Percentiles rank a stretch among this genome's conserved stretches.
Evolutionary conservation across 441 rosid genomes (phyloP).

Genomic region (Hypseocharis bilobata): DNA sequence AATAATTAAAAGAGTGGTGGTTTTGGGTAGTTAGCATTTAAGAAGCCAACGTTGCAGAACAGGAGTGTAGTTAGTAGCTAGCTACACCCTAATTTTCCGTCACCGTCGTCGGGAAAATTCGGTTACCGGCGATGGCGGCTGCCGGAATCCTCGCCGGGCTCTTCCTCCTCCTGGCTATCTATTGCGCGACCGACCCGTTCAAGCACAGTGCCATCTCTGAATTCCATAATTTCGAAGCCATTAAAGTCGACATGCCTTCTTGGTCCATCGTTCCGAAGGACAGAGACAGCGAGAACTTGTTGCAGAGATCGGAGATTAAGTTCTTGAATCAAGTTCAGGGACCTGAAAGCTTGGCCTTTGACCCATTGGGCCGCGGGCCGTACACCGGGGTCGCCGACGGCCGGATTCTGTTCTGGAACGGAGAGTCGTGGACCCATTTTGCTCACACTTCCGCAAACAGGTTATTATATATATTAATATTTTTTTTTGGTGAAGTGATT

Average conservation of each 20-base stretch:
- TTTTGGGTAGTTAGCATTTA: too few species aligned
- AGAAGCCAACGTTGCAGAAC: too few species aligned
- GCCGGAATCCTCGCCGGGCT: conserved; percentile 29
- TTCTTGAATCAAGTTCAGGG: conserved; percentile 71
- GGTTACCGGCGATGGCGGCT: conserved; percentile 24
- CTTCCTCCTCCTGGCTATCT: conserved; percentile 48
- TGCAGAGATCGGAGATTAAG: conserved; percentile 65
- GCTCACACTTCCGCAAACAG: conserved; percentile 67
- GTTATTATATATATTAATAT: conserved; percentile 22
- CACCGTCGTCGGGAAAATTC: not conserved
- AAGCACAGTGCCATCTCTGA: conserved; percentile 54
- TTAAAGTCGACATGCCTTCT: conserved; percentile 35
- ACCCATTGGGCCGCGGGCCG: conserved; percentile 77
- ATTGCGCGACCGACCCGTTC: conserved; percentile 68
- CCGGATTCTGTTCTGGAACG: conserved; percentile 64
- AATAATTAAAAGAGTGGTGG: too few species aligned
- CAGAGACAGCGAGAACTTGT: conserved; percentile 42
- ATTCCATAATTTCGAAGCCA: conserved; percentile 51
- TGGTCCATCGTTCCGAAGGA: conserved; percentile 39
- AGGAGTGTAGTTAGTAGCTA: too few species aligned
- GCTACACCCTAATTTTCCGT: too few species aligned
- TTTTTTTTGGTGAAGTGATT: too few species aligned
- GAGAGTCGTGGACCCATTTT: conserved; percentile 58
- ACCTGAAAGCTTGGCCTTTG: conserved; percentile 82
- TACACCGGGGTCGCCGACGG: conserved; percentile 90